Conservation (phyloP, 805 yeast species). For the Yamadazyma kitorensis region DNA sequence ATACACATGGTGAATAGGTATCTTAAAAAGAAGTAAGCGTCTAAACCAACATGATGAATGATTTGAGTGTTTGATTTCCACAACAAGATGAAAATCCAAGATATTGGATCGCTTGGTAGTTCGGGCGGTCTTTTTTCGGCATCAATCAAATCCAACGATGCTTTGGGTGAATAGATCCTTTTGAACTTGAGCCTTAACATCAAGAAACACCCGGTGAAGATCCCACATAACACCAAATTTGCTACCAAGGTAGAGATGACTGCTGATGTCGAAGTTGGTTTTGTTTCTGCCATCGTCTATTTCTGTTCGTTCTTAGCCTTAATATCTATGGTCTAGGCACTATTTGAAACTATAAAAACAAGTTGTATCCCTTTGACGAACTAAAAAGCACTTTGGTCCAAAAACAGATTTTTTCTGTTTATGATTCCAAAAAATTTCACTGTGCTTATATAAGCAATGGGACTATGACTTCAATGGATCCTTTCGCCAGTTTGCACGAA, state of each 20-base stretch:
- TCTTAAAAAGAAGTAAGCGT: conserved; percentile 87
- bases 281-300: conserved; percentile 5
- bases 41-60: conserved; percentile 87
- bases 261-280: conserved; percentile 57
- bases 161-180: conserved; percentile 82
- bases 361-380: too few relatives aligned
- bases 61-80: conserved; percentile 70
- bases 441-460: too few relatives aligned
- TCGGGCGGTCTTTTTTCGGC: conserved; percentile 71
- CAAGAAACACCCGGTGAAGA: conserved; percentile 61
- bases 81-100: conserved; percentile 67
- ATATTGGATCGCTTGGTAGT: conserved; percentile 61
- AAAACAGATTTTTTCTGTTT: too few relatives aligned
- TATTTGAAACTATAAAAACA: too few relatives aligned
- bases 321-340: too few relatives aligned
- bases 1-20: conserved; percentile 59
- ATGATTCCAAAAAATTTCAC: too few relatives aligned
- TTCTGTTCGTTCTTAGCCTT: too few relatives aligned
- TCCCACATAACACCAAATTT: conserved; percentile 64
- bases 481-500: too few relatives aligned
- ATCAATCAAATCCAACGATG: conserved; percentile 56
- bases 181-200: conserved; percentile 62
- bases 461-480: too few relatives aligned
- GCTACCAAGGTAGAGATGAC: conserved; percentile 69
- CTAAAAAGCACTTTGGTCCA: too few relatives aligned